Percentiles rank a stretch among this genome's conserved stretches.
phyloP scores from a whole-genome alignment of 352 stramenopile species.

The Saprolegnia parasitica region DNA sequence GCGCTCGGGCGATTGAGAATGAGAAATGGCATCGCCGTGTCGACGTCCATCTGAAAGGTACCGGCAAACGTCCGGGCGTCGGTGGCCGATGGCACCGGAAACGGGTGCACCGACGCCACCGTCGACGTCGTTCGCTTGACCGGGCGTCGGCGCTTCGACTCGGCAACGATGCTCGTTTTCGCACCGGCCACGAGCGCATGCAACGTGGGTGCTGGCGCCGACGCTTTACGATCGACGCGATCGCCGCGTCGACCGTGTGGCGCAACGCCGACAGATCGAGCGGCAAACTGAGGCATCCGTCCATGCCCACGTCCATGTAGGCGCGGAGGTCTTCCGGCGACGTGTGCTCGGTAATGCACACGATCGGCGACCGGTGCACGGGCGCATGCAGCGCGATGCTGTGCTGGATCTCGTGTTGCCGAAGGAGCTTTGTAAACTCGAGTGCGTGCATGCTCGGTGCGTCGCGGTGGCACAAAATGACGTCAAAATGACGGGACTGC shows the following conservation, averaged over 20 bases:
- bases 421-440: constrained; percentile 71
- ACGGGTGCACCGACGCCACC: constrained; percentile 31
- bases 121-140: neutral
- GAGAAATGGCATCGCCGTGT: constrained; percentile 89
- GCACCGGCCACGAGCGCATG: constrained; percentile 40
- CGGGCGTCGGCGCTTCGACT: neutral
- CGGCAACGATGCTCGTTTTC: constrained; percentile 36
- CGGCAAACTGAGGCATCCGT: constrained; percentile 87
- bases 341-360: constrained; percentile 70
- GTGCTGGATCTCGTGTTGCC: constrained; percentile 69
- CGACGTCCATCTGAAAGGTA: constrained; percentile 89
- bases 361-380: constrained; percentile 43
- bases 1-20: constrained; percentile 60
- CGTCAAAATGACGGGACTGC: constrained; percentile 63
- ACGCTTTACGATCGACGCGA: constrained; percentile 38
- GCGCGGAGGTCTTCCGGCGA: constrained; percentile 60
- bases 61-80: constrained; percentile 44
- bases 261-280: constrained; percentile 55
- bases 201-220: constrained; percentile 36
- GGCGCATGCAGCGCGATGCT: constrained; percentile 35
- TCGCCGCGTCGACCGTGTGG: constrained; percentile 74
- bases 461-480: constrained; percentile 79
- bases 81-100: constrained; percentile 46
- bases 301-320: constrained; percentile 89
- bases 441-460: constrained; percentile 57